Percentiles rank a stretch among this genome's conserved stretches.
Conservation (phyloP, 805 yeast species). For the Blastobotrys terrestris region DNA sequence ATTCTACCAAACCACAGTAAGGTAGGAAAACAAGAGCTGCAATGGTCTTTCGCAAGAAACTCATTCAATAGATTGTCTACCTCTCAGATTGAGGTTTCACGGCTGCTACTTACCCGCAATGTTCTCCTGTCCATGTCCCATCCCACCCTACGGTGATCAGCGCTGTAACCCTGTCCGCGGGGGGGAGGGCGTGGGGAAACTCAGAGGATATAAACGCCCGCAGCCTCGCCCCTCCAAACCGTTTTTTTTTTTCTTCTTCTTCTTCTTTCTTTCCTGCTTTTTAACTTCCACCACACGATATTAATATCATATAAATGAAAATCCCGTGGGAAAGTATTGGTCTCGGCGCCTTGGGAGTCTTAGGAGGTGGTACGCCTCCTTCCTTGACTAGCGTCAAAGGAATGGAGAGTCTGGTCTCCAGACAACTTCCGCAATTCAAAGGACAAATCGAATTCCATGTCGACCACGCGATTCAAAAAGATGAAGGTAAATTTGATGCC, state of each 20-base stretch:
- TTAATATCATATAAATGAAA: not conserved
- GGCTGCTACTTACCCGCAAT: too few relatives aligned
- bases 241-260: not conserved
- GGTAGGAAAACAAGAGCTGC: too few relatives aligned
- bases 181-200: not conserved
- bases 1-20: too few relatives aligned
- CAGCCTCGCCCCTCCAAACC: not conserved
- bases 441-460: constrained; percentile 1
- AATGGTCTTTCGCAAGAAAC: too few relatives aligned
- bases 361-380: not conserved
- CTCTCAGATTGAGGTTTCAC: too few relatives aligned
- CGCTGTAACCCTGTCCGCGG: not conserved
- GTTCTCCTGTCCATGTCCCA: too few relatives aligned
- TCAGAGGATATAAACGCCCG: not conserved
- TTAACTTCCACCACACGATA: not conserved
- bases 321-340: not conserved
- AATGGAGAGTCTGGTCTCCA: not conserved
- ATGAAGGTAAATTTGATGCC: not conserved
- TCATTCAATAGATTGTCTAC: too few relatives aligned
- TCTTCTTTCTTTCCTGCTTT: not conserved
- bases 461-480: not conserved
- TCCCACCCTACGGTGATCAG: not conserved
- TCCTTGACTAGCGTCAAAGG: not conserved
- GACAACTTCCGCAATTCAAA: constrained; percentile 1
- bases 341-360: not conserved